phyloP scores from a whole-genome alignment of 169 alveolate species.

The Plasmodium knowlesi region DNA sequence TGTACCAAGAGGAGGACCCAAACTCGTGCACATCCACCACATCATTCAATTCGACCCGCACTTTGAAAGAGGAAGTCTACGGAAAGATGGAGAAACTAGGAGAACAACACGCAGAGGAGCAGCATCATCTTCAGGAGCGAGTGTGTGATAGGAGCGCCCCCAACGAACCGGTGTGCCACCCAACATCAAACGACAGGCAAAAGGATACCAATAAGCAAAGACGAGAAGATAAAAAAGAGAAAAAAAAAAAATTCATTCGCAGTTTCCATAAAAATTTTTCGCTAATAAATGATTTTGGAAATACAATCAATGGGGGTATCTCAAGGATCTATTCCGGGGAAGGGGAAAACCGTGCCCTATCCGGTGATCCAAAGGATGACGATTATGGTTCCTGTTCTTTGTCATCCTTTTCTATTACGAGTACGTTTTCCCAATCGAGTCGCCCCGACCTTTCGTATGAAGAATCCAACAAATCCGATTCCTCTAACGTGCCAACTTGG shows the following conservation, averaged over 20 bases:
- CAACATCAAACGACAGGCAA: background rate
- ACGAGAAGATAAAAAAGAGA: background rate
- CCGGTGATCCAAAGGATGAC: background rate
- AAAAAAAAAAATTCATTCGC: slow-evolving; percentile 6
- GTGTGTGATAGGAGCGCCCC: background rate
- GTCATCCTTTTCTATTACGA: background rate
- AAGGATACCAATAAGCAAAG: background rate
- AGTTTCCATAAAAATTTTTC: slow-evolving; percentile 16
- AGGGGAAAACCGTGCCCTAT: background rate
- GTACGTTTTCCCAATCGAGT: background rate
- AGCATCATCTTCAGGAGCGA: background rate
- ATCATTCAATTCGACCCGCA: background rate
- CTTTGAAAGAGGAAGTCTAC: background rate
- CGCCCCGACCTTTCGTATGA: background rate
- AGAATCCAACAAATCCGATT: background rate
- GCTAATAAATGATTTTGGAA: background rate
- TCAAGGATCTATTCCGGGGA: background rate
- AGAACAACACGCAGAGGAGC: background rate
- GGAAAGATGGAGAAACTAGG: background rate
- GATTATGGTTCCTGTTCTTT: background rate
- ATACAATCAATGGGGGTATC: background rate
- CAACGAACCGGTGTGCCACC: background rate
- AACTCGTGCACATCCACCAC: background rate
- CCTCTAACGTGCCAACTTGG: background rate
- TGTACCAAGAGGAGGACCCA: background rate